phyloP scores from a whole-genome alignment of 176 grass and related monocot genomes.

The Oryza glaberrima region DNA sequence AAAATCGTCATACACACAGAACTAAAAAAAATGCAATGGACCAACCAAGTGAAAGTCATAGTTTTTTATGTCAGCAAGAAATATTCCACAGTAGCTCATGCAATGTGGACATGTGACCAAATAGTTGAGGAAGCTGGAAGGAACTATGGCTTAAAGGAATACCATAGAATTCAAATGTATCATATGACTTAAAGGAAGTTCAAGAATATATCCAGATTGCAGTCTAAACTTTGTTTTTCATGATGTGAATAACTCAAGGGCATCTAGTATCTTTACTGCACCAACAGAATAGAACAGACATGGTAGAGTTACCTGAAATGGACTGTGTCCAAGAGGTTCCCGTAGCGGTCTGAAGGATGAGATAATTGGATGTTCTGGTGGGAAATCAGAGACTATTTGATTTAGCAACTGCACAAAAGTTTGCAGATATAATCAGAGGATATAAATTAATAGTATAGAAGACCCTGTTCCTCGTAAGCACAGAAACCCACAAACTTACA shows the following conservation, averaged over 20 bases:
- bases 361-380: constrained; percentile 79
- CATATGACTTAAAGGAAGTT: background rate
- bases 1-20: background rate
- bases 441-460: constrained; percentile 17
- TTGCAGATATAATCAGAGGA: constrained; percentile 23
- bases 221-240: background rate
- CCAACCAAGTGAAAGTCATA: background rate
- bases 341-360: constrained; percentile 80
- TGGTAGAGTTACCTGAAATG: constrained; percentile 75
- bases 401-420: constrained; percentile 80
- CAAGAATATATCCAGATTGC: background rate
- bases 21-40: background rate
- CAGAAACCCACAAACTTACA: constrained; percentile 53
- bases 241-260: background rate
- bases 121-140: background rate
- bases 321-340: constrained; percentile 92
- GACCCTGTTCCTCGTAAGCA: background rate
- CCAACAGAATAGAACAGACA: constrained; percentile 27
- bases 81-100: background rate
- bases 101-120: background rate
- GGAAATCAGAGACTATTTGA: constrained; percentile 95
- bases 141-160: background rate
- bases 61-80: background rate
- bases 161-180: background rate
- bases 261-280: background rate